Evolutionary conservation across 1,284 basidiomycete genomes (phyloP).

Genomic region (Cystobasidium sp.): DNA sequence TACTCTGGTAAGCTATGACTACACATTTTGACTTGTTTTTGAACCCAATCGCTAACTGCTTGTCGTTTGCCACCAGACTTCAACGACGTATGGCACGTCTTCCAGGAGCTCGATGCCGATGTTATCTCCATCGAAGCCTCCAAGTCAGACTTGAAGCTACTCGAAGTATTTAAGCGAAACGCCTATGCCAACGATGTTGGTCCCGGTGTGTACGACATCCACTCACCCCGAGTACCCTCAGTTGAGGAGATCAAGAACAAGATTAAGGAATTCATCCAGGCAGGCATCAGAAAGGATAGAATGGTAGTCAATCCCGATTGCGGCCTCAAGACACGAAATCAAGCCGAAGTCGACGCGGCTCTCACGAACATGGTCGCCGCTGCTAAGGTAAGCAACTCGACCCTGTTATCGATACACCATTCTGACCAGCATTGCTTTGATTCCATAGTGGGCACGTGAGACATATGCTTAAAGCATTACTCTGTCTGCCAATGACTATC

Average conservation of each 20-base stretch:
- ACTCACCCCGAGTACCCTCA: slow-evolving; percentile 79
- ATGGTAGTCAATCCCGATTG: slow-evolving; percentile 62
- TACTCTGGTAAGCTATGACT: slow-evolving; percentile 68
- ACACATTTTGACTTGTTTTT: neutral
- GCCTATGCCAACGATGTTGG: slow-evolving; percentile 98
- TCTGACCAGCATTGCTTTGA: too few species aligned
- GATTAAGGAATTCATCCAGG: slow-evolving; percentile 70
- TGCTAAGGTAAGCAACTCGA: too few species aligned
- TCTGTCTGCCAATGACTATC: neutral
- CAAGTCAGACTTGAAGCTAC: slow-evolving; percentile 96
- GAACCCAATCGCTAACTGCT: neutral
- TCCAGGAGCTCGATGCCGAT: slow-evolving; percentile 96
- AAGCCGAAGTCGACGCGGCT: too few species aligned
- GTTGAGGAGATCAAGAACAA: slow-evolving; percentile 94
- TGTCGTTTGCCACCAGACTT: slow-evolving; percentile 64
- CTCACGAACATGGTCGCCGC: too few species aligned
- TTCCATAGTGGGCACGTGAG: slow-evolving; percentile 40
- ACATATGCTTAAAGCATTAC: slow-evolving; percentile 33
- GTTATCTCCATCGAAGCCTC: slow-evolving; percentile 99
- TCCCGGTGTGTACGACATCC: slow-evolving; percentile 62
- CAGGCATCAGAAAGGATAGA: slow-evolving; percentile 46
- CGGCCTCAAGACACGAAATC: slow-evolving; percentile 59
- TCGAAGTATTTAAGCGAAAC: slow-evolving; percentile 92
- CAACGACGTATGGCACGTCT: slow-evolving; percentile 96
- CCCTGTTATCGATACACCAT: too few species aligned